Base-by-base conservation (phyloP, 148 eudicot species). In the Fallopia convolvulus region DNA sequence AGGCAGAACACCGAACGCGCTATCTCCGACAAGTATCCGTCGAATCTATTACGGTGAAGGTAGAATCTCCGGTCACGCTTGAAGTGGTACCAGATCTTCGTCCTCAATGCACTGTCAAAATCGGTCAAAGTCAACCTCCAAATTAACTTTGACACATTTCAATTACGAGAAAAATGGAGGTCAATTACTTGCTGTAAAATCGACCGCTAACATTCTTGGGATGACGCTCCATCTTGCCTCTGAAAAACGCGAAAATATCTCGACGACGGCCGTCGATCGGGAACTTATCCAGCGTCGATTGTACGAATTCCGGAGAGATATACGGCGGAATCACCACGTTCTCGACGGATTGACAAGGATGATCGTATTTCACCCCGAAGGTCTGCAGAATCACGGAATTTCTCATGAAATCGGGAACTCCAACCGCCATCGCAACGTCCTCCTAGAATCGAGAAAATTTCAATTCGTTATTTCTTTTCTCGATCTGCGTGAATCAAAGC, bases 201-300 rank as follows among this genome's bases (percentile, higher is more conserved):
- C 92, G 96, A 8, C 98, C 98, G 83, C 98, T 91, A 84, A 93
- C 85, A 72, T 91, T 93, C 78, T 91, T 91, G 10, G 98, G 98
- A 41, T 93, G 88, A 33, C 90, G 78, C 76, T 93, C 98, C 97
- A 93, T 91, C 78, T 93, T 93, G 13, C 98, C 98, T 89, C 98
- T 80, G 78, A 93, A 93, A 68, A 93, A 93, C 5, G 89, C 94
- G 42, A 93, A 93, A 60, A 93, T 91, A 63, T 91, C 91, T 1
- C 98, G 92, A 66, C n/a, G 72, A 26, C 72, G 85, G 9, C 90
- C 90, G 6, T 84, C 79, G 44, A 88, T 65, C 60, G 92, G 87
- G 50, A 80, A 85, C 77, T 82, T 86, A 18, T 66, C 48, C 6
- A 89, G 81, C 5, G 96, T 93, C 17, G 85, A 80, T 53, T 70